Evolutionary conservation across 2,329 filamentous ascomycete species (phyloP), one percentile per base, ranked within the genome.

Genomic region (Alternaria viburni): DNA sequence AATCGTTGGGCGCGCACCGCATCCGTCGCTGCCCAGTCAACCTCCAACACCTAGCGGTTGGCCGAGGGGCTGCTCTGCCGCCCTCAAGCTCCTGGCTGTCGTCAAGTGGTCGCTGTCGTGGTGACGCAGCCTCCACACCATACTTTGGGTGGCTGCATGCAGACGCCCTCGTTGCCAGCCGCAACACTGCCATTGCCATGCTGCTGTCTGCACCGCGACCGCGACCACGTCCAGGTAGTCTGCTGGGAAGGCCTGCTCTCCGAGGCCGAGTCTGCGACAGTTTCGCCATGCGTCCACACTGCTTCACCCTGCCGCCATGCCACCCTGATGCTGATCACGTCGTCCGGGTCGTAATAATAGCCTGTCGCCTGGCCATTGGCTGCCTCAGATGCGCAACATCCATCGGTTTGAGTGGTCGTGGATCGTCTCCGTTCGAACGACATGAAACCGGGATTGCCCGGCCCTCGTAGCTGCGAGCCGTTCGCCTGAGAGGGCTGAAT

Each of bases 381-480:
- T 57, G 62, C 66, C 54, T 60, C 66, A 61, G 62, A 63, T 65
- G 65, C 57, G 62, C 57, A 64, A 64, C 66, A 67, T 65, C 46
- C 64, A 57, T 61, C 62, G 65, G 61, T 59, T 52, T 49, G 49
- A 60, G 59, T 58, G 51, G 65, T 54, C 61, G 43, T 54, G 44
- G 30, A 52, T 17, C 32, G 13, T 44, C 17, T 30, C 41, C 52
- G 45, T 57, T 54, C 50, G 30, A 60, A 68, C 69, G 60, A 65
- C 52, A 45, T 67, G 63, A 66, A 69, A 69, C 74, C 74, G 72
- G 73, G 57, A 65, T 67, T 63, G 72, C 68, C 72, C 71, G 69
- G 67, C 41, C 62, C 44, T 57, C 54, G 49, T 36, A 50, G 59
- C 52, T 65, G 51, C 64, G 45, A 62, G 57, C 58, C 54, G 52